Base-by-base conservation (phyloP, 2,329 filamentous ascomycete species). In the Berkeleyomyces basicola region DNA sequence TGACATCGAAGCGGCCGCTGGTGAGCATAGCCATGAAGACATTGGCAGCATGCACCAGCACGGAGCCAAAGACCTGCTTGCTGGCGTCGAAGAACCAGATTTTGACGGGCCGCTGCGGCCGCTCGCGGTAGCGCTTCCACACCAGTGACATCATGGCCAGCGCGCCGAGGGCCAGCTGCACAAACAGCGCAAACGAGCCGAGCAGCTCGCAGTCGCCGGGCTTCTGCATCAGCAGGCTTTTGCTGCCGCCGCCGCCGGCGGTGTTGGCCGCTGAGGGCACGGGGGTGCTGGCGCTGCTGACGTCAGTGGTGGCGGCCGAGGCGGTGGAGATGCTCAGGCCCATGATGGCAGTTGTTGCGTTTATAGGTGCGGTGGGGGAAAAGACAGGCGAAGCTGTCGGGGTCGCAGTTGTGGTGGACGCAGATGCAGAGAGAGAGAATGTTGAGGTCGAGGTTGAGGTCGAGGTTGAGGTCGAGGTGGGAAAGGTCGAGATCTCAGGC, bases 51-150 rank as follows among this genome's bases (percentile, higher is more conserved):
- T 99, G 93, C 42, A 96, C 84, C 72, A 99, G 79, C 55, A 90
- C 85, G 39, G 90, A 95, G 31, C 93, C 93, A 70, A 97, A 88
- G 61, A 99, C 90, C 77, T 99, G 93, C 77, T 99, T 99, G 40
- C 90, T 95, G 33, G 85, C 93, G 71, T 99, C 93, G 72, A 97
- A 99, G 73, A 88, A 91, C 92, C 93, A 99, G 67, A 99, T 90
- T 79, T 95, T 95, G 70, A 97, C 71, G 0, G 92, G 92, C 62
- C 93, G 82, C 72, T 96, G 92, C 1, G 93, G 92, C 63, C 88
- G 81, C 75, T 99, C 93, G 67, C 88, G 83, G 84, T 87, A 96
- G 68, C 93, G 82, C 77, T 99, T 99, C 77, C 84, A 95, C 6
- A 97, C 92, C 58, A 99, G 80, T 0, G 90, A 88, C 62, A 92